Evolutionary conservation across 306 rosid genomes (phyloP).

Genomic region (Rosa rugosa): DNA sequence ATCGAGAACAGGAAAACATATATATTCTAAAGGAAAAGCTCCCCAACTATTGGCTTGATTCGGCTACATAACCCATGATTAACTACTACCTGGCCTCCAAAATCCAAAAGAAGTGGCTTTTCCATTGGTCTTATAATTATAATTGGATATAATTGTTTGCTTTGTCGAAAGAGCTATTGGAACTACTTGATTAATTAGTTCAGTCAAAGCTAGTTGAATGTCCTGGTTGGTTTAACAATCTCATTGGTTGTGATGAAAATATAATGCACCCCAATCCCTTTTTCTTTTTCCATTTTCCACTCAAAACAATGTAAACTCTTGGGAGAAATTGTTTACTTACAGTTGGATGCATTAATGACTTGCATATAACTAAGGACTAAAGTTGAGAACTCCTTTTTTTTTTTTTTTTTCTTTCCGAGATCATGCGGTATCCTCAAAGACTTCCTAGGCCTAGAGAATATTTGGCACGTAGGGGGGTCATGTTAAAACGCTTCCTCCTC

Average conservation of each 20-base stretch:
- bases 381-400: too few relatives aligned
- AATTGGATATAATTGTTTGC: background rate
- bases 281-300: background rate
- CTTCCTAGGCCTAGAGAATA: too few relatives aligned
- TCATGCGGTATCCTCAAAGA: too few relatives aligned
- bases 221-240: background rate
- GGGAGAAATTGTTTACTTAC: too few relatives aligned
- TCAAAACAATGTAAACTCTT: background rate
- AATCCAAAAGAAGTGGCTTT: background rate
- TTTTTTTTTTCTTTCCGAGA: too few relatives aligned
- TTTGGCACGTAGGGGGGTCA: too few relatives aligned
- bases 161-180: background rate
- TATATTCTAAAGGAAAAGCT: conserved; percentile 38
- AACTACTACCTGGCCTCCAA: background rate
- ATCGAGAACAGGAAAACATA: conserved; percentile 32
- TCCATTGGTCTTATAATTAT: background rate
- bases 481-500: too few relatives aligned
- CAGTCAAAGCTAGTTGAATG: background rate
- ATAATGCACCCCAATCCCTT: background rate
- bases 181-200: background rate
- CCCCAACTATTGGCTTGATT: conserved; percentile 21
- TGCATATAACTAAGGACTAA: too few relatives aligned
- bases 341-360: too few relatives aligned
- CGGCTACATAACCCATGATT: conserved; percentile 6
- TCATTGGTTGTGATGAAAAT: background rate